A percentile compares a stretch with the other conserved stretches of the same genome.
Conservation (phyloP, 73 alveolate species). For the Paramecium tetraurelia region DNA sequence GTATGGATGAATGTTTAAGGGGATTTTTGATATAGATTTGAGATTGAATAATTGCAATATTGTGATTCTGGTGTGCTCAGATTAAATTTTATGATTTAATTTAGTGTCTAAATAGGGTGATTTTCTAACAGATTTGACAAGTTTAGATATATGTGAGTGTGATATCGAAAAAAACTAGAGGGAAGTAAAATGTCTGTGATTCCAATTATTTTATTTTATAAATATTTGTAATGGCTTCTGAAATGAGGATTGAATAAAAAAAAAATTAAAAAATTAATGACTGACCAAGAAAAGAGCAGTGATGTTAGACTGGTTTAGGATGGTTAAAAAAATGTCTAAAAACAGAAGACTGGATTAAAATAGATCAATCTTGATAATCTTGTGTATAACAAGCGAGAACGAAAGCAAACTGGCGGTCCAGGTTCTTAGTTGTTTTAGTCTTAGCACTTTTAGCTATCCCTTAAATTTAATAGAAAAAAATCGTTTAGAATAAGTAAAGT, state of each 20-base stretch:
- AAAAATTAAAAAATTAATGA: slow-evolving; percentile 5
- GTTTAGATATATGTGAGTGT: slow-evolving; percentile 23
- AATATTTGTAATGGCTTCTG: neutral
- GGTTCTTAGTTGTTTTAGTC: neutral
- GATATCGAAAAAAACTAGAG: slow-evolving; percentile 53
- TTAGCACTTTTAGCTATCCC: neutral
- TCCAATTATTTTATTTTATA: slow-evolving; percentile 50
- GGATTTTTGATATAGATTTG: neutral
- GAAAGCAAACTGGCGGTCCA: neutral
- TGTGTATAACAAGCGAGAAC: slow-evolving; percentile 34
- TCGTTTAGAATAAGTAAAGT: neutral
- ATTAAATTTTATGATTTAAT: slow-evolving; percentile 18
- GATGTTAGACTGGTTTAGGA: neutral
- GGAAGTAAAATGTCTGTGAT: slow-evolving; percentile 82
- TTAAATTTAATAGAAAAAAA: neutral
- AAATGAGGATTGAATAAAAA: slow-evolving; percentile 4
- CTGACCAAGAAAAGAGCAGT: slow-evolving; percentile 38
- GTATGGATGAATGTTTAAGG: neutral
- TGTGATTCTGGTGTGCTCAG: slow-evolving; percentile 55
- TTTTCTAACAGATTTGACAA: slow-evolving; percentile 95
- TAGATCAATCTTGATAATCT: slow-evolving; percentile 45
- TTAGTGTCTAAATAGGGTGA: slow-evolving; percentile 93
- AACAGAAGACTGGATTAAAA: slow-evolving; percentile 8
- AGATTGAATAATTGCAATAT: neutral
- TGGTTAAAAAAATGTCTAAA: neutral